These are phyloP conservation scores for Lomentospora prolificans DNA, from an alignment of 2,329 filamentous ascomycete genomes.

Conservation along the genomic window DNA sequence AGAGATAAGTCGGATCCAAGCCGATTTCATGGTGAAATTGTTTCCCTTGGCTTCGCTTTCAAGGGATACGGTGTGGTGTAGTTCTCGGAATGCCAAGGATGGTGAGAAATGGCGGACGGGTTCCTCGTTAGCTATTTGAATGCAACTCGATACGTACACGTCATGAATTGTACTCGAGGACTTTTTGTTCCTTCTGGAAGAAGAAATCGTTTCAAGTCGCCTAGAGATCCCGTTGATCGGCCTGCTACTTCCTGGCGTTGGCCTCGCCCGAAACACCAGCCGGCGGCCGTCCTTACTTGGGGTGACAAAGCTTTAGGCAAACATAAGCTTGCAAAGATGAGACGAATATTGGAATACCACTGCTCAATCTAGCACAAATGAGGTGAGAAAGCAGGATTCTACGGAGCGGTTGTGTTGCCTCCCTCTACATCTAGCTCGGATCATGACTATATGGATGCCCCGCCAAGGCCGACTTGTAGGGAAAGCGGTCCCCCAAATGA, in stretches of 20 bases:
- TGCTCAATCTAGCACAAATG: too few species aligned
- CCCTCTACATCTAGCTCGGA: too few species aligned
- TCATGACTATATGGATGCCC: too few species aligned
- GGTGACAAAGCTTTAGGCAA: background rate
- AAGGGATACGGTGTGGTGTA: too few species aligned
- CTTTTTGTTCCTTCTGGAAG: background rate
- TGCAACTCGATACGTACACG: background rate
- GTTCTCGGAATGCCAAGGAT: background rate
- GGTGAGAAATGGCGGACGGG: background rate
- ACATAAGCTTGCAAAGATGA: background rate
- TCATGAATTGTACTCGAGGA: background rate
- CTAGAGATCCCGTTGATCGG: background rate
- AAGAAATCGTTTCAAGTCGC: background rate
- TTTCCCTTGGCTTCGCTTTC: background rate
- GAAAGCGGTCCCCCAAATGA: background rate
- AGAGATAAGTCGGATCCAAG: background rate
- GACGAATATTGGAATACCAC: too few species aligned
- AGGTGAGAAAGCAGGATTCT: too few species aligned
- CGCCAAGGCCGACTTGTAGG: too few species aligned
- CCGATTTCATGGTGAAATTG: background rate
- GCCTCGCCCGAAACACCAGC: background rate
- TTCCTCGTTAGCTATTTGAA: background rate
- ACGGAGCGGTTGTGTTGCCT: too few species aligned
- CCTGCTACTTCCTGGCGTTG: background rate
- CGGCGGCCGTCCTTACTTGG: background rate